Base-by-base conservation (phyloP, 306 rosid species). In the Fragaria vesca region DNA sequence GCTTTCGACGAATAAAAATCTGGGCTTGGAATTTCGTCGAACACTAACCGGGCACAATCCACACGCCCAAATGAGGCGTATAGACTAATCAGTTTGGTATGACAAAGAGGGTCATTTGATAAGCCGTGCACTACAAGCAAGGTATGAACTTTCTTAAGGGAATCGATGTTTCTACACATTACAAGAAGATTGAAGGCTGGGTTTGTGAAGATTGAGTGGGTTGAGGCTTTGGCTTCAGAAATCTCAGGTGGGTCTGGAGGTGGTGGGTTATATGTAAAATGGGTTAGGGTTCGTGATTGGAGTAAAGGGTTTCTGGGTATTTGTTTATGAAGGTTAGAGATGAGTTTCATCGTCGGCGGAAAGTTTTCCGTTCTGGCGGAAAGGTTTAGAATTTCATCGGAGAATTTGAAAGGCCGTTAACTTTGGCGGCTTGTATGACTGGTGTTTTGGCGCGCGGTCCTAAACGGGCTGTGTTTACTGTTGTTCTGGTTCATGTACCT, bases 1-100 rank as follows among this genome's bases (percentile, higher is more conserved):
- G 83, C 93, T 42, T 87, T 92, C 84, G 87, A 86, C 12, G 93
- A 85, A 76, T 85, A 83, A 79, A 79, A 81, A 77, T 90, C 90
- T 0, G 85, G 92, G 54, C 76, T 72, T 11, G 78, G 87, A 51
- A 92, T 71, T 57, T 34, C 85, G 75, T 92, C 88, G 80, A 92
- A 92, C 80, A 90, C 74, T n/a, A 6, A n/a, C 69, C 93, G 97
- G 1, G 97, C 96, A 80, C 72, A 69, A 18, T 32, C 76, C 68
- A 85, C 77, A 32, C 16, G 47, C 66, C 89, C 89, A 71, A 92
- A 89, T 20, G 96, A 86, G 1, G 86, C 91, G 52, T 89, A 92
- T 66, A 87, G 83, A 52, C 89, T 79, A 50, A 92, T 77, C 72
- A 92, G 81, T 21, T 90, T 89, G 2, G 88, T 90, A 17, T 48